Percentiles rank a stretch among this genome's conserved stretches.
These are phyloP conservation scores for Capsella bursapastoris DNA, from an alignment of 345 rosid genomes.

Conservation along the genomic window DNA sequence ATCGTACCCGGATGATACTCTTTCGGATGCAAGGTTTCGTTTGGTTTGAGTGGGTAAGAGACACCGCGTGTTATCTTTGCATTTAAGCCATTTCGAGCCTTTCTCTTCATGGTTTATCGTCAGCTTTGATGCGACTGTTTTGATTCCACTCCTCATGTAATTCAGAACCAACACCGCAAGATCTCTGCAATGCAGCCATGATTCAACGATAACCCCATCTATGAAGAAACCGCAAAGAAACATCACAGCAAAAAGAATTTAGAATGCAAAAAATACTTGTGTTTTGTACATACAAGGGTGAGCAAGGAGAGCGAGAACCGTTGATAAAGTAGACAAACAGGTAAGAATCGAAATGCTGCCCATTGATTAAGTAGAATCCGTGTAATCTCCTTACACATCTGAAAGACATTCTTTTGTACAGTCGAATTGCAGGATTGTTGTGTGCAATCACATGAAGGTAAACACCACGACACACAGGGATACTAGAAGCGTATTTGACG, in stretches of 20 bases:
- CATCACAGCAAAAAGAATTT: conserved; percentile 14
- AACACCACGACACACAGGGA: conserved; percentile 73
- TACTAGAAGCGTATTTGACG: conserved; percentile 69
- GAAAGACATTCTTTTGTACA: conserved; percentile 90
- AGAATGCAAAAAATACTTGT: conserved; percentile 2
- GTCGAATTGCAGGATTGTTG: conserved; percentile 80
- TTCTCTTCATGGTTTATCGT: conserved; percentile 57
- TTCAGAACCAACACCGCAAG: conserved; percentile 50
- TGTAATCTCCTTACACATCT: conserved; percentile 72
- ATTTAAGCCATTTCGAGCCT: conserved; percentile 59
- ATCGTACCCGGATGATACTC: conserved; percentile 52
- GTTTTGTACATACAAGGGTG: conserved; percentile 69
- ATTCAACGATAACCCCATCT: conserved; percentile 27
- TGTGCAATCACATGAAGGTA: conserved; percentile 96
- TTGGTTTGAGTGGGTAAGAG: conserved; percentile 65
- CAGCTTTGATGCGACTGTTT: conserved; percentile 58
- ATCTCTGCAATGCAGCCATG: conserved; percentile 53
- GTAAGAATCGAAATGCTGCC: conserved; percentile 84
- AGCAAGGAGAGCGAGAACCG: conserved; percentile 87
- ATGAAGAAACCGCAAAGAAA: conserved; percentile 15
- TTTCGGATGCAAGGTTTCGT: conserved; percentile 55
- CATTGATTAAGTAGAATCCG: conserved; percentile 76
- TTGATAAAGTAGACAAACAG: conserved; percentile 83
- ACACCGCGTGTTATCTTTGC: conserved; percentile 66
- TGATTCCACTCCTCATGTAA: conserved; percentile 64